These are phyloP conservation scores for Ascomycota sp. DNA, from an alignment of 2,329 filamentous ascomycete species.

Conservation along the genomic window DNA sequence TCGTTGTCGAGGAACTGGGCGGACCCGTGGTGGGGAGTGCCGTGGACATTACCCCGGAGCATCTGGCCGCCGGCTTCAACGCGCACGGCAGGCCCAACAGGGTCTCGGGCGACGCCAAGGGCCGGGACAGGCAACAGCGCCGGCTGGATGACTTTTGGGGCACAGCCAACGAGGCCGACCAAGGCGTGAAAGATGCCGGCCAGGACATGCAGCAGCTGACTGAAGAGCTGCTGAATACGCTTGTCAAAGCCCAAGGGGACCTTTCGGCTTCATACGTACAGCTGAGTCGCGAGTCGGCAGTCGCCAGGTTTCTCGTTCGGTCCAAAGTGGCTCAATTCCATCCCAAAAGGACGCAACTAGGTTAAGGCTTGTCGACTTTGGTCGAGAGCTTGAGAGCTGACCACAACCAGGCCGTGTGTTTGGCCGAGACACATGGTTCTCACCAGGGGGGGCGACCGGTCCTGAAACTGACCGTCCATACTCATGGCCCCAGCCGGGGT, in stretches of 20 bases:
- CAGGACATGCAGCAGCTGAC: constrained; percentile 38
- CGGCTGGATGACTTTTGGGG: constrained; percentile 47
- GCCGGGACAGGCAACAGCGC: constrained; percentile 32
- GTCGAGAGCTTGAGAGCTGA: constrained; percentile 37
- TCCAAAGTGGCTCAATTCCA: constrained; percentile 48
- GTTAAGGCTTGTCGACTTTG: constrained; percentile 42
- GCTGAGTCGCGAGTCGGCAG: constrained; percentile 38
- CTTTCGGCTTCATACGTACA: constrained; percentile 36
- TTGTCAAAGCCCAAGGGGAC: constrained; percentile 32
- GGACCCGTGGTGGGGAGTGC: constrained; percentile 64
- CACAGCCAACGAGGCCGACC: constrained; percentile 11
- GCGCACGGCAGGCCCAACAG: constrained; percentile 35
- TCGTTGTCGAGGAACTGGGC: constrained; percentile 67
- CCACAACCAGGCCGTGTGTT: too few species aligned
- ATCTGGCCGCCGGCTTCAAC: constrained; percentile 38
- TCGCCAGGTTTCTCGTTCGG: constrained; percentile 40
- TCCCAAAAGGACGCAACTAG: constrained; percentile 38
- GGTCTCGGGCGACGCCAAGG: constrained; percentile 14
- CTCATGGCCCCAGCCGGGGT: too few species aligned
- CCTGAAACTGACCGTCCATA: too few species aligned
- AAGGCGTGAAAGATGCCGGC: constrained; percentile 29
- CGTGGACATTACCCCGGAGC: constrained; percentile 40
- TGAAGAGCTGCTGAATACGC: constrained; percentile 38
- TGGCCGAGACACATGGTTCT: too few species aligned
- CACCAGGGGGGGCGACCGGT: too few species aligned